These are phyloP conservation scores for Thuja plicata DNA, from an alignment of 83 land plant species.

Conservation along the genomic window DNA sequence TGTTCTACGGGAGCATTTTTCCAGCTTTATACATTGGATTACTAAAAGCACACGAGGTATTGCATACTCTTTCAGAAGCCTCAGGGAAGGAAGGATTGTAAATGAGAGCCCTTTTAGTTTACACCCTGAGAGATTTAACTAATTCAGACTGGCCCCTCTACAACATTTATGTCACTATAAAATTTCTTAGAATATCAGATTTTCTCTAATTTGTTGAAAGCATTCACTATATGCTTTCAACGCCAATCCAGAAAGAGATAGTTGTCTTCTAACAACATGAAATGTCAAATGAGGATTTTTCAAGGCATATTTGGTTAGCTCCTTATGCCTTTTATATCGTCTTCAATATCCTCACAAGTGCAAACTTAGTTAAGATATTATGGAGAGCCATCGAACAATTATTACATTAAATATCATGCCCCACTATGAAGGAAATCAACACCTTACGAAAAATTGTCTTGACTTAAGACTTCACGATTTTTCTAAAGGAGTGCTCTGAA, in stretches of 20 bases:
- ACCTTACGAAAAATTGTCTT: no score
- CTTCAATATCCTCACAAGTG: neutral
- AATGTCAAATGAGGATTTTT: neutral
- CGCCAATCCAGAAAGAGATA: neutral
- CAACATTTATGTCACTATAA: neutral
- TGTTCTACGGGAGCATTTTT: neutral
- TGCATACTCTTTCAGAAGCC: neutral
- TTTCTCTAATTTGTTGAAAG: neutral
- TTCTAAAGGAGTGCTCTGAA: no score
- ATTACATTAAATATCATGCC: no score
- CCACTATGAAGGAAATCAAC: no score
- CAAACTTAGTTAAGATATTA: neutral
- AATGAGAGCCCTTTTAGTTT: neutral
- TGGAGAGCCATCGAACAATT: neutral
- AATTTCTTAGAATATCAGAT: neutral
- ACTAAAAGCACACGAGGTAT: neutral
- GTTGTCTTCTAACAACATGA: neutral
- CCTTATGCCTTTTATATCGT: neutral
- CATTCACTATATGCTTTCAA: neutral
- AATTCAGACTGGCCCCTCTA: neutral
- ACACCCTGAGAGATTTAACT: neutral
- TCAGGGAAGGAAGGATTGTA: neutral
- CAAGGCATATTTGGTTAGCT: neutral
- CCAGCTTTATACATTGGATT: neutral
- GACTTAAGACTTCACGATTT: no score